These are phyloP conservation scores for Blastobotrys ciferrii DNA, from an alignment of 1,139 yeast species.

Conservation along the genomic window DNA sequence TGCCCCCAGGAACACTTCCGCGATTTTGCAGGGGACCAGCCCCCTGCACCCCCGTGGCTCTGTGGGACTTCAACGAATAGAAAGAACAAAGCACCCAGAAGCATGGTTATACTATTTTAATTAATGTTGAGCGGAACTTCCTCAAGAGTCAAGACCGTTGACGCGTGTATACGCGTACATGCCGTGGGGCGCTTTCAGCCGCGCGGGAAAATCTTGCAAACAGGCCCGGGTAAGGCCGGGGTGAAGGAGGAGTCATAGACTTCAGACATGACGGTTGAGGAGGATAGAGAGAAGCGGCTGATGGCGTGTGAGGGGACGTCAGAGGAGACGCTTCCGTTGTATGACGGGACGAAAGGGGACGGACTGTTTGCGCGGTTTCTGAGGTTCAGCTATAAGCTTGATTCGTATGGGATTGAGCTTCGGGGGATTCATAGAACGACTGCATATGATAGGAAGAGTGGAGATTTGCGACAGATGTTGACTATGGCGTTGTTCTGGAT, in stretches of 20 bases:
- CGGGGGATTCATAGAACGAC: constrained; percentile 78
- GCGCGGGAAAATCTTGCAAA: not conserved
- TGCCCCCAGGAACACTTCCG: too few relatives aligned
- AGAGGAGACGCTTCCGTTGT: not conserved
- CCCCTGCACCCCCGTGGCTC: too few relatives aligned
- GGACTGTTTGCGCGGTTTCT: constrained; percentile 28
- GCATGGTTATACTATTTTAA: too few relatives aligned
- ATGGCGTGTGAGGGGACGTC: not conserved
- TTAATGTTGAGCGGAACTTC: too few relatives aligned
- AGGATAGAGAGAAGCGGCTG: constrained; percentile 1
- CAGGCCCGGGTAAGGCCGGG: not conserved
- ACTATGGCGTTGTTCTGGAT: constrained; percentile 76
- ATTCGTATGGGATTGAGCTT: constrained; percentile 63
- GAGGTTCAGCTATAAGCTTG: constrained; percentile 39
- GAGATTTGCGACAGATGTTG: constrained; percentile 48
- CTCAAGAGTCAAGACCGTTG: too few relatives aligned
- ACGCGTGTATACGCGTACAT: not conserved
- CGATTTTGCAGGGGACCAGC: too few relatives aligned
- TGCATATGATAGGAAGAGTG: constrained; percentile 60
- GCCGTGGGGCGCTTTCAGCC: not conserved
- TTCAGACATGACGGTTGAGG: not conserved
- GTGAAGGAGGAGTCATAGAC: not conserved
- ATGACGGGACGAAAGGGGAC: constrained; percentile 11
- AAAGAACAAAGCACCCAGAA: too few relatives aligned
- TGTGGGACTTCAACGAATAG: too few relatives aligned